phyloP scores from a whole-genome alignment of 2,329 filamentous ascomycete species.

The Colletotrichum theobromicola region DNA sequence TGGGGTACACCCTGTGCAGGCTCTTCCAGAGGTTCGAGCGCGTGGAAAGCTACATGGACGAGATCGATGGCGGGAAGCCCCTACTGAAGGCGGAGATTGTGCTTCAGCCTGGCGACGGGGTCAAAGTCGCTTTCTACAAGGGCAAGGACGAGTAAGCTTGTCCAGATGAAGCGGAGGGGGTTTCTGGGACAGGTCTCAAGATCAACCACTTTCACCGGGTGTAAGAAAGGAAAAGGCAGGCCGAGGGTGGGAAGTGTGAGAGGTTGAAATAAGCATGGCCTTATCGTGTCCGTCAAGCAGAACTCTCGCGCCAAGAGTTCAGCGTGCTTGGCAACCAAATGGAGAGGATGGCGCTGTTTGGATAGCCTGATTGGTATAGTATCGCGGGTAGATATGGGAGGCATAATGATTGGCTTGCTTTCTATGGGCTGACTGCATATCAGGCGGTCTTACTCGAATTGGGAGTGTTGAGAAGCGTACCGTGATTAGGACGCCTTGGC shows the following conservation, averaged over 20 bases:
- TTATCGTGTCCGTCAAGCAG: neutral
- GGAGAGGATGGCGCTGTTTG: neutral
- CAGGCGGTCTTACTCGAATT: neutral
- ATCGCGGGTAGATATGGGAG: neutral
- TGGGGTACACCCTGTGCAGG: conserved; percentile 73
- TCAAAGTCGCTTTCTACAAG: conserved; percentile 62
- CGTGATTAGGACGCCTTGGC: neutral
- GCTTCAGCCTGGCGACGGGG: conserved; percentile 62
- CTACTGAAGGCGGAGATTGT: conserved; percentile 65
- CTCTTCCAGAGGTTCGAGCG: conserved; percentile 75
- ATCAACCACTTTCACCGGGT: neutral
- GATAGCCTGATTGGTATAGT: neutral
- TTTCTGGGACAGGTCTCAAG: neutral
- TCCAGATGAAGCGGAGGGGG: neutral
- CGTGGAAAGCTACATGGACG: conserved; percentile 62
- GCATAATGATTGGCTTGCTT: neutral
- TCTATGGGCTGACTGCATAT: neutral
- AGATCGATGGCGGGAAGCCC: conserved; percentile 59
- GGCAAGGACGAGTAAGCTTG: conserved; percentile 23
- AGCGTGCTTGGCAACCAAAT: neutral
- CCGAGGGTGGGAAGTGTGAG: neutral
- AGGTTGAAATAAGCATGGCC: neutral
- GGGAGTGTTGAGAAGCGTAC: neutral
- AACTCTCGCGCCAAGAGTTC: neutral
- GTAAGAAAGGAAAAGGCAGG: neutral